phyloP scores from a whole-genome alignment of 164 flowering plant species.

The Nymphaea colorata region DNA sequence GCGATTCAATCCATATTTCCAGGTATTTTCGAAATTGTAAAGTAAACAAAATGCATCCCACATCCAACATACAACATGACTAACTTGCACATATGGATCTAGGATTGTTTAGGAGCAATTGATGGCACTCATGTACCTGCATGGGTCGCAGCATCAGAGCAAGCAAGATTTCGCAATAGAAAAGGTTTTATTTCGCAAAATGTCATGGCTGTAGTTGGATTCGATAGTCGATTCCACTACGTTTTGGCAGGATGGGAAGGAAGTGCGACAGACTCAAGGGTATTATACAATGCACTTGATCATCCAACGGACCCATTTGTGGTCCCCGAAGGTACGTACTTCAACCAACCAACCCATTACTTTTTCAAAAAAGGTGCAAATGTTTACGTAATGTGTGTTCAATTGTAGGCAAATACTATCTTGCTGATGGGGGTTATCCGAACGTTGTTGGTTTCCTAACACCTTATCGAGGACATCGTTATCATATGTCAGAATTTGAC shows the following conservation, averaged over 20 bases:
- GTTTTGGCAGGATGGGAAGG: neutral
- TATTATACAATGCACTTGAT: neutral
- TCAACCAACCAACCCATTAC: neutral
- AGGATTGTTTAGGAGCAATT: slow-evolving; percentile 56
- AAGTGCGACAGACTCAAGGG: slow-evolving; percentile 1
- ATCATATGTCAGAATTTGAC: slow-evolving; percentile 43
- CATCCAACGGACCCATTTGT: slow-evolving; percentile 11
- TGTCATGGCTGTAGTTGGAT: neutral
- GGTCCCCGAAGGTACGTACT: neutral
- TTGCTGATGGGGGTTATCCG: slow-evolving; percentile 48
- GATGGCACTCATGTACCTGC: slow-evolving; percentile 57
- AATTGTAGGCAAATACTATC: slow-evolving; percentile 57
- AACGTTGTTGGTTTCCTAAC: slow-evolving; percentile 57
- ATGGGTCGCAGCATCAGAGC: slow-evolving; percentile 47
- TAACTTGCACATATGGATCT: slow-evolving; percentile 1
- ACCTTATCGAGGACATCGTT: slow-evolving; percentile 48
- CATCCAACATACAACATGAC: neutral
- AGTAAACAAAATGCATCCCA: neutral
- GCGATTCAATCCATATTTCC: slow-evolving; percentile 5
- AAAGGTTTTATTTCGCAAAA: slow-evolving; percentile 24
- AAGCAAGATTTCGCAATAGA: slow-evolving; percentile 48
- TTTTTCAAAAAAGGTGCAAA: neutral
- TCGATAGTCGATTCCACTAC: neutral
- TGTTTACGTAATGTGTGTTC: neutral
- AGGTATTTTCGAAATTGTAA: neutral